Conservation (phyloP, 331 rosid species). For the Malus hybrid region DNA sequence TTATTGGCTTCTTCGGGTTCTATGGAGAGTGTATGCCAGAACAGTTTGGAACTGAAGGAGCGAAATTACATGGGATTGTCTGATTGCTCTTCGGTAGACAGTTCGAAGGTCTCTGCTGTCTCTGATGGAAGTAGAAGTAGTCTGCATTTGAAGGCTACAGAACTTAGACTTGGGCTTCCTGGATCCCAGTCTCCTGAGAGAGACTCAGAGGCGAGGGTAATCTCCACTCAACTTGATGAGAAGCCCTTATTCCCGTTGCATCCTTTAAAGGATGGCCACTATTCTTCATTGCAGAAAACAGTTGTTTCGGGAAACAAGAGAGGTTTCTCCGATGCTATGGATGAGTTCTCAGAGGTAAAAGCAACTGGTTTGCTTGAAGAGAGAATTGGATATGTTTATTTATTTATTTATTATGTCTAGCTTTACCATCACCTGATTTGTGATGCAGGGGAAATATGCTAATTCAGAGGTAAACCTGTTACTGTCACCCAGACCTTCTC, state of each 20-base stretch:
- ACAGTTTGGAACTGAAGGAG: constrained; percentile 49
- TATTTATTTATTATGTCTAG: background rate
- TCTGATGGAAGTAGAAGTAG: constrained; percentile 38
- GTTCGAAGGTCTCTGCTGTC: constrained; percentile 40
- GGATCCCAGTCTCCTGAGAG: constrained; percentile 75
- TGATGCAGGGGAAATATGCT: constrained; percentile 52
- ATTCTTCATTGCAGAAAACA: constrained; percentile 38
- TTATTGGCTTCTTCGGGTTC: constrained; percentile 52
- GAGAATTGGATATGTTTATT: constrained; percentile 8
- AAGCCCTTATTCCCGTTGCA: constrained; percentile 57
- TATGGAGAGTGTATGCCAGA: constrained; percentile 33
- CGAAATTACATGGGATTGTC: constrained; percentile 78
- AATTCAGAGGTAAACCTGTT: constrained; percentile 36
- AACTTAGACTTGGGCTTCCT: constrained; percentile 80
- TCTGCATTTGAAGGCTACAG: constrained; percentile 74
- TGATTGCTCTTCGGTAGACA: constrained; percentile 63
- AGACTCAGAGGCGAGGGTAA: constrained; percentile 32
- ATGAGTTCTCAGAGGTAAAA: constrained; percentile 59
- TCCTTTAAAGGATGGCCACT: constrained; percentile 41
- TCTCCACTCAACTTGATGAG: constrained; percentile 56
- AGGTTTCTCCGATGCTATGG: constrained; percentile 86
- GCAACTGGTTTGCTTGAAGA: background rate
- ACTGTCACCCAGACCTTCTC: constrained; percentile 44
- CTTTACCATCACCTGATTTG: constrained; percentile 8
- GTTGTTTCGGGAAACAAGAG: constrained; percentile 68